These are phyloP conservation scores for Daldinia caldariorum DNA, from an alignment of 495 filamentous ascomycete genomes.

Conservation along the genomic window DNA sequence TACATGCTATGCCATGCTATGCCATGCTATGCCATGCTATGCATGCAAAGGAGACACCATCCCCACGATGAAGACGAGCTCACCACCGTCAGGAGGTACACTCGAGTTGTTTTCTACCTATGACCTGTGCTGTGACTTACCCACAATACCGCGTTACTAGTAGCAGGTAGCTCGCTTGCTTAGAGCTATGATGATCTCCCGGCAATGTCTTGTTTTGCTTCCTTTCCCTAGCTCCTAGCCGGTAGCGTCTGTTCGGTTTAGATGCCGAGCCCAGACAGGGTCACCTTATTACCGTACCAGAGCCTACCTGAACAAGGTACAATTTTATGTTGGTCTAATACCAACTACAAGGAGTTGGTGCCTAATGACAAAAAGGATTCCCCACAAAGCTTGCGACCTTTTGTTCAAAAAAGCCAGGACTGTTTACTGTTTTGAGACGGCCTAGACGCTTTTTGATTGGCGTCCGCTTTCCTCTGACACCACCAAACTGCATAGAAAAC, in stretches of 20 bases:
- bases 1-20: neutral
- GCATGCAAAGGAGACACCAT: neutral
- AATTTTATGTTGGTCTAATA: slow-evolving; percentile 36
- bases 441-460: slow-evolving; percentile 37
- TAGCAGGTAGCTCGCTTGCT: neutral
- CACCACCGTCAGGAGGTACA: neutral
- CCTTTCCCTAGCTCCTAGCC: neutral
- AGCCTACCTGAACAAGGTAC: slow-evolving; percentile 26
- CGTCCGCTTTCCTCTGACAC: slow-evolving; percentile 12
- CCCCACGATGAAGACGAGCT: no score
- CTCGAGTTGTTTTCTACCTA: neutral
- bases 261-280: slow-evolving; percentile 30
- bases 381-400: slow-evolving; percentile 42
- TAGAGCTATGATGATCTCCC: slow-evolving; percentile 8
- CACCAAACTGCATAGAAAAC: neutral
- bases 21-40: no score
- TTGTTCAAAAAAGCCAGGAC: slow-evolving; percentile 9
- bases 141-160: neutral
- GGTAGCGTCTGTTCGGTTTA: slow-evolving; percentile 16
- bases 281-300: slow-evolving; percentile 40
- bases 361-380: slow-evolving; percentile 32
- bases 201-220: slow-evolving; percentile 4
- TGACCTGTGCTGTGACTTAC: no score
- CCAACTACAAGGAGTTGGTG: slow-evolving; percentile 31
- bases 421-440: slow-evolving; percentile 41